Conservation (phyloP, 2,329 filamentous ascomycete genomes). For the Apiospora pterosperma region DNA sequence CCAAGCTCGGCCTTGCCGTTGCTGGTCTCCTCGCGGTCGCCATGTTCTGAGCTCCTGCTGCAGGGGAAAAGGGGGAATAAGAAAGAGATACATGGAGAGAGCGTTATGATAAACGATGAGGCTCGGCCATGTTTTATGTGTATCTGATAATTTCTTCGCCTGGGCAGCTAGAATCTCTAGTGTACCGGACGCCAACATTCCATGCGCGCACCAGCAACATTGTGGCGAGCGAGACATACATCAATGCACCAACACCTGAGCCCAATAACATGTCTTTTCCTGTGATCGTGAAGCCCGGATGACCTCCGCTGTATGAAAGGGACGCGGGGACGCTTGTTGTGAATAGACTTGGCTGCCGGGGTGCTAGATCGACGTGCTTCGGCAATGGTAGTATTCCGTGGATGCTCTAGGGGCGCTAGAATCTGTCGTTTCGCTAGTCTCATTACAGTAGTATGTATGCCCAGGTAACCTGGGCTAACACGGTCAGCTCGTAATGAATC, state of each 20-base stretch:
- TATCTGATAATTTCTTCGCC: background rate
- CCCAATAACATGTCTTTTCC: background rate
- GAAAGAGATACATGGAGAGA: background rate
- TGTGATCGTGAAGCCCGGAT: background rate
- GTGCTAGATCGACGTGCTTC: background rate
- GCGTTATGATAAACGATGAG: background rate
- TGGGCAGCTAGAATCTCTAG: background rate
- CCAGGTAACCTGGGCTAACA: background rate
- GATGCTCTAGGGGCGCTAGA: background rate
- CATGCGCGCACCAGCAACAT: background rate
- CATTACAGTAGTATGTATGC: too few species aligned
- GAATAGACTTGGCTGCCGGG: background rate
- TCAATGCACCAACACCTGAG: background rate
- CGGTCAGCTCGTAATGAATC: background rate
- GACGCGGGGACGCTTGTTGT: background rate
- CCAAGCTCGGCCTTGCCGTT: background rate
- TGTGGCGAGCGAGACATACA: background rate
- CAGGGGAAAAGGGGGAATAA: background rate
- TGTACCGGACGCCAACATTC: background rate
- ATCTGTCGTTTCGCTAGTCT: background rate
- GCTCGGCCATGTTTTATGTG: background rate
- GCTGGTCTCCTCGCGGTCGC: background rate
- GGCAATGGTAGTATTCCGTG: background rate
- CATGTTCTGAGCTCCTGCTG: background rate
- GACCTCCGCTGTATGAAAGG: background rate